Evolutionary conservation across 2,329 filamentous ascomycete species (phyloP).

Genomic region (Lasiodiplodia sp.): DNA sequence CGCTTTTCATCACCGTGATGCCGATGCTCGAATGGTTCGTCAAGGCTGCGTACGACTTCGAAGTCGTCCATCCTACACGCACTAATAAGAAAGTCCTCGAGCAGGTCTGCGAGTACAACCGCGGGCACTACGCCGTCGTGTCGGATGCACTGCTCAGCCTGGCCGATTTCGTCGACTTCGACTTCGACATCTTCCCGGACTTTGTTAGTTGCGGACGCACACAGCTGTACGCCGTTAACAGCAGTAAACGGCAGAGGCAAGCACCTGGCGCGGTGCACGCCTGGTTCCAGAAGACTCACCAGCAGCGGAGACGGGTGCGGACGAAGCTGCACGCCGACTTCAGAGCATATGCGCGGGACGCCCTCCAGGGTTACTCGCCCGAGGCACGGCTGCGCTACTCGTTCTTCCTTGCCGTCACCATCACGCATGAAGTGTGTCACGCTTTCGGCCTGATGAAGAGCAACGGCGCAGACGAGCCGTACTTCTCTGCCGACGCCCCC

Average conservation of each 20-base stretch:
- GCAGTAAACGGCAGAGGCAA: background rate
- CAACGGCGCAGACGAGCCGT: constrained; percentile 40
- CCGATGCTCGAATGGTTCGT: constrained; percentile 27
- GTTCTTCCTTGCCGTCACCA: constrained; percentile 41
- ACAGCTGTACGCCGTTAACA: background rate
- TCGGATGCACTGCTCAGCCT: background rate
- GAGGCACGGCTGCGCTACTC: constrained; percentile 41
- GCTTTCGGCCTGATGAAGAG: constrained; percentile 44
- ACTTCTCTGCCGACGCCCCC: constrained; percentile 38
- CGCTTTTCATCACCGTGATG: constrained; percentile 7
- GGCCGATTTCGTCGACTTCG: constrained; percentile 3
- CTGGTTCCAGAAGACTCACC: background rate
- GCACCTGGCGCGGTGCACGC: background rate
- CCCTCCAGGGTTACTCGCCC: background rate
- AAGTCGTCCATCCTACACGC: background rate
- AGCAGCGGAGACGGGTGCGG: background rate
- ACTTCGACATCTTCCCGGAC: constrained; percentile 2
- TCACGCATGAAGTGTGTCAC: constrained; percentile 46
- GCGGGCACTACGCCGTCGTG: background rate
- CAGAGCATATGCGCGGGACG: background rate
- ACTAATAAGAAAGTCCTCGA: background rate
- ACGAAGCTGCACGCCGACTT: constrained; percentile 12
- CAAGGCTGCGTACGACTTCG: constrained; percentile 14
- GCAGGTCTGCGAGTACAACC: background rate
- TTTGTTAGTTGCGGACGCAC: constrained; percentile 13